Percentiles rank a stretch among this genome's conserved stretches.
Conservation (phyloP, 2,329 filamentous ascomycete genomes). For the Capronia coronata region DNA sequence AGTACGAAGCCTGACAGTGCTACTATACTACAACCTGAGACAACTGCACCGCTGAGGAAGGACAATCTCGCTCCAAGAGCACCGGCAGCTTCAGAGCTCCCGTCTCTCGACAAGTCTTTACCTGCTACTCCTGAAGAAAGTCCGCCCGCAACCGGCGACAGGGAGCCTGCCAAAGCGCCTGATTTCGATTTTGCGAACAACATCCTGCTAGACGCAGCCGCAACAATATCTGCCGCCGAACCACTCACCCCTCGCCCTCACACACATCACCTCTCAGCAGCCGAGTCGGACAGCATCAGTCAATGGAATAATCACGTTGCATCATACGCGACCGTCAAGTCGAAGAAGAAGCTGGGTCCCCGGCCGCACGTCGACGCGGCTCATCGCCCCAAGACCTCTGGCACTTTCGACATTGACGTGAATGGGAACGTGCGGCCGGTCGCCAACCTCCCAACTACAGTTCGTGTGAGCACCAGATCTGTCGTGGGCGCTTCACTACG, state of each 20-base stretch:
- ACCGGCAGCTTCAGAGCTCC: constrained; percentile 3
- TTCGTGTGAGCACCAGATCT: constrained; percentile 57
- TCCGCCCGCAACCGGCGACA: constrained; percentile 19
- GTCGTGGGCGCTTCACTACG: constrained; percentile 30
- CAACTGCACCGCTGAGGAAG: constrained; percentile 6
- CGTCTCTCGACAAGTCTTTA: constrained; percentile 16
- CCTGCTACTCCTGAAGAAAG: constrained; percentile 20
- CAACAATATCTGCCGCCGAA: constrained; percentile 6
- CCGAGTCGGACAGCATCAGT: constrained; percentile 39
- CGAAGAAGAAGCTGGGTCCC: constrained; percentile 78
- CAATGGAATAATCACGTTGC: constrained; percentile 42
- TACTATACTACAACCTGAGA: not conserved
- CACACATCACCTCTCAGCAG: constrained; percentile 39
- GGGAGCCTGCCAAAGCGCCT: constrained; percentile 12
- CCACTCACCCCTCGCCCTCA: constrained; percentile 11
- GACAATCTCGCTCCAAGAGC: constrained; percentile 8
- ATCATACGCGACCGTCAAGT: constrained; percentile 14
- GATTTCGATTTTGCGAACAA: constrained; percentile 20
- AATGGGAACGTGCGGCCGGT: constrained; percentile 58
- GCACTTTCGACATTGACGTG: constrained; percentile 40
- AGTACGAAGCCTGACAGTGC: not conserved
- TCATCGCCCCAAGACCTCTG: constrained; percentile 55
- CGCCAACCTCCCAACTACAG: constrained; percentile 71
- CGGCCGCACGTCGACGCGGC: constrained; percentile 63
- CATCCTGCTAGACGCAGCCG: constrained; percentile 15